Conservation (phyloP, 495 filamentous ascomycete species). For the Amorphotheca resinae region DNA sequence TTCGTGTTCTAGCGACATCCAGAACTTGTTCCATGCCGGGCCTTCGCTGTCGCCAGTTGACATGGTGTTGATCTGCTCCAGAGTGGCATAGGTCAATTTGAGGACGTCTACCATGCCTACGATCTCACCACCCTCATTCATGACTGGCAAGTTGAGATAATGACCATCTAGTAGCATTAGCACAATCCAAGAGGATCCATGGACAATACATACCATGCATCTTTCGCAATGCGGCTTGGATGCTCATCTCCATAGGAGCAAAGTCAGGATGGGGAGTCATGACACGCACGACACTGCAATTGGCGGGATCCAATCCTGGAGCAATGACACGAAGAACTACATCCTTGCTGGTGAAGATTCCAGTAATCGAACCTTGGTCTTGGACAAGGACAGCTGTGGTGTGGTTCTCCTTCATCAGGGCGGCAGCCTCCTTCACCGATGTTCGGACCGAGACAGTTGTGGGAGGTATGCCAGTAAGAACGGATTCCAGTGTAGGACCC, state of each 20-base stretch:
- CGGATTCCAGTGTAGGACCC: slow-evolving; percentile 88
- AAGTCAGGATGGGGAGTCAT: slow-evolving; percentile 99
- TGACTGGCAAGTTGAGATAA: slow-evolving; percentile 94
- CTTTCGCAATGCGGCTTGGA: slow-evolving; percentile 92
- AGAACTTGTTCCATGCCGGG: slow-evolving; percentile 99
- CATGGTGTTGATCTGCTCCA: slow-evolving; percentile 77
- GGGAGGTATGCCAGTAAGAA: slow-evolving; percentile 81
- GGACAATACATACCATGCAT: slow-evolving; percentile 74
- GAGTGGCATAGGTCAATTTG: slow-evolving; percentile 92
- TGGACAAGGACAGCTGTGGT: slow-evolving; percentile 94
- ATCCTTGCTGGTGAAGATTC: slow-evolving; percentile 99
- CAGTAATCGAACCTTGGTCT: slow-evolving; percentile 92
- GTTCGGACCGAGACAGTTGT: slow-evolving; percentile 92
- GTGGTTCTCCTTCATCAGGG: slow-evolving; percentile 95
- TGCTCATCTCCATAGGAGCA: slow-evolving; percentile 97
- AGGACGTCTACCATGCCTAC: slow-evolving; percentile 99
- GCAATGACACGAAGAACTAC: slow-evolving; percentile 97
- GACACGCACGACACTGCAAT: slow-evolving; percentile 92
- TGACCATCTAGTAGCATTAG: slow-evolving; percentile 62
- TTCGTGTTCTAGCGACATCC: slow-evolving; percentile 84
- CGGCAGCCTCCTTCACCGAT: slow-evolving; percentile 87
- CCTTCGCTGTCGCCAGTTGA: slow-evolving; percentile 76
- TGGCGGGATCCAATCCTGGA: slow-evolving; percentile 84
- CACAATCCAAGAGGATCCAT: background rate
- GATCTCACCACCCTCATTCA: slow-evolving; percentile 95